phyloP scores from a whole-genome alignment of 2,329 filamentous ascomycete species.

The Clarireedia sp. region DNA sequence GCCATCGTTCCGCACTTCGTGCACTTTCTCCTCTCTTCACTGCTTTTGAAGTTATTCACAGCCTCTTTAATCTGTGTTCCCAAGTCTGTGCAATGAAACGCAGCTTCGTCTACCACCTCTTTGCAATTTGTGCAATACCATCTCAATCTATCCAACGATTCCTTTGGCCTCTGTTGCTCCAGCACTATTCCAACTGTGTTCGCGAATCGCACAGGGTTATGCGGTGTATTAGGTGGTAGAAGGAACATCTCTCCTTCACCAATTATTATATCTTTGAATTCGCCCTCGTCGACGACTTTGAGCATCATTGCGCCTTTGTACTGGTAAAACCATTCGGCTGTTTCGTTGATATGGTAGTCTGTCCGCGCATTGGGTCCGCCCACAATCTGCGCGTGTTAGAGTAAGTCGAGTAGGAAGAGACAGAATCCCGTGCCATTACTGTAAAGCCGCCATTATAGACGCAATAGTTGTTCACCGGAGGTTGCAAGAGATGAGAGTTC shows the following conservation, averaged over 20 bases:
- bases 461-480: constrained; percentile 95
- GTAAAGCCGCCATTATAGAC: constrained; percentile 81
- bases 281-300: constrained; percentile 69
- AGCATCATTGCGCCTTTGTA: constrained; percentile 89
- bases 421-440: constrained; percentile 55
- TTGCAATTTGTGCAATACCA: constrained; percentile 79
- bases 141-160: constrained; percentile 66
- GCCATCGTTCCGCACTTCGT: constrained; percentile 68
- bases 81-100: constrained; percentile 82
- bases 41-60: constrained; percentile 70
- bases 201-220: constrained; percentile 90
- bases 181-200: constrained; percentile 91
- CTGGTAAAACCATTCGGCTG: constrained; percentile 97
- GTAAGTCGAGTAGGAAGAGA: background rate
- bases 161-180: constrained; percentile 70
- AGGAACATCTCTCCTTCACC: constrained; percentile 91
- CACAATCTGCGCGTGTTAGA: constrained; percentile 55
- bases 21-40: constrained; percentile 66
- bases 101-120: constrained; percentile 72
- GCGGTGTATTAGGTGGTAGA: constrained; percentile 86
- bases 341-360: constrained; percentile 97
- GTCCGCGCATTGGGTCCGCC: constrained; percentile 93
- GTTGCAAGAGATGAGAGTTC: constrained; percentile 76
- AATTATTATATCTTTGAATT: constrained; percentile 81
- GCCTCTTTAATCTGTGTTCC: constrained; percentile 92